Evolutionary conservation across 176 grass and related monocot species (phyloP).

Genomic region (Typha latifolia): DNA sequence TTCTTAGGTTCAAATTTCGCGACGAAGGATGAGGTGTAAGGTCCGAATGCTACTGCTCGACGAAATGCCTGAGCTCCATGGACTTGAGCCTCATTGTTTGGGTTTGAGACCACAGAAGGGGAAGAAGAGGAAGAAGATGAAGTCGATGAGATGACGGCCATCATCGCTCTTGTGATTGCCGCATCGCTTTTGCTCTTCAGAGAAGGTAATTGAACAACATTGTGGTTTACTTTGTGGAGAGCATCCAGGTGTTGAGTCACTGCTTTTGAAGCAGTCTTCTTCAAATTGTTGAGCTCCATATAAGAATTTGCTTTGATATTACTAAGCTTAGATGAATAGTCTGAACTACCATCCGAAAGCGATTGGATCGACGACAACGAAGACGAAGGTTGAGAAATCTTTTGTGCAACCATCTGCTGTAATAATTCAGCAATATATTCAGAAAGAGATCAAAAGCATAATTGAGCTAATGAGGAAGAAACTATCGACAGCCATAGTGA

Average conservation of each 20-base stretch:
- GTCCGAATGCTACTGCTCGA: constrained; percentile 17
- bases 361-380: background rate
- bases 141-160: constrained; percentile 56
- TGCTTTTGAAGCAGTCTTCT: background rate
- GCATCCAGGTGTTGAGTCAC: background rate
- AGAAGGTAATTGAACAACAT: background rate
- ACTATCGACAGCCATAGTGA: no score
- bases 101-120: constrained; percentile 9
- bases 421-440: background rate
- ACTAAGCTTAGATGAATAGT: background rate
- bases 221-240: background rate
- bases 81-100: background rate
- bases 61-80: background rate
- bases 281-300: background rate
- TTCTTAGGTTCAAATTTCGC: constrained; percentile 4
- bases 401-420: background rate
- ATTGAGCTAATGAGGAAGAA: no score
- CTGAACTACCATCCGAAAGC: background rate
- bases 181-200: constrained; percentile 6
- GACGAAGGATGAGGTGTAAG: constrained; percentile 1
- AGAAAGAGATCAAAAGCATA: background rate
- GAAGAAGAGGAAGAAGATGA: constrained; percentile 52
- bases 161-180: constrained; percentile 66
- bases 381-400: background rate
- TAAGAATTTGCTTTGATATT: background rate